Base-by-base conservation (phyloP, 1,139 yeast species). In the Saccharomyces hybrid region DNA sequence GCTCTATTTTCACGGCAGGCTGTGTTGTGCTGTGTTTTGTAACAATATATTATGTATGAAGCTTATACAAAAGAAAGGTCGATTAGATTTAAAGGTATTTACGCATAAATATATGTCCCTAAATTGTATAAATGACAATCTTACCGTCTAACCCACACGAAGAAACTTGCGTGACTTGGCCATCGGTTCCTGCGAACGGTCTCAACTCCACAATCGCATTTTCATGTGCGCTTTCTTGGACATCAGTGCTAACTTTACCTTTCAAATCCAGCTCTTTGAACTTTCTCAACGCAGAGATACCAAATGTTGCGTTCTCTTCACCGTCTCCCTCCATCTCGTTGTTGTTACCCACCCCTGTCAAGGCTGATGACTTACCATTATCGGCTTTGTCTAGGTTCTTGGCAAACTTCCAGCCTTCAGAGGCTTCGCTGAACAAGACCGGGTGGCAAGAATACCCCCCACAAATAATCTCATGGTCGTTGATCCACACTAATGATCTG, bases 391-490 rank as follows among this genome's bases (percentile, higher is more conserved):
- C 96, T 57, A 89, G 79, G 56, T 83, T 77, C 64, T 76, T 76
- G 42, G 83, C 68, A 64, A 82, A 84, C 56, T 71, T 68, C 96
- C 97, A 90, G 51, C 85, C 87, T 46, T 66, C 63, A 55, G 77
- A 82, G 59, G 79, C 75, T 46, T 96, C 96, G 64, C 82, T 79
- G 66, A 88, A 93, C 47, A 89, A 84, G 55, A 91, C 82, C 57
- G 96, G 95, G 71, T 88, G 90, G 72, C 96, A 88, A 69, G 89
- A 90, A 73, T 86, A 91, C 48, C 99, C 99, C 8, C 95, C 98
- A 49, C 88, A 95, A 52, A 90, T 79, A 53, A 91, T 74, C 63
- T 83, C 81, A 62, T 76, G 73, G 61, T 86, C 87, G 58, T 78
- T 74, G 55, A 83, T 74, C 79, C 88, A 95, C 51, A 83, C 74